phyloP scores from a whole-genome alignment of 2,329 filamentous ascomycete genomes.

The Coccinonectria pachysandricola region DNA sequence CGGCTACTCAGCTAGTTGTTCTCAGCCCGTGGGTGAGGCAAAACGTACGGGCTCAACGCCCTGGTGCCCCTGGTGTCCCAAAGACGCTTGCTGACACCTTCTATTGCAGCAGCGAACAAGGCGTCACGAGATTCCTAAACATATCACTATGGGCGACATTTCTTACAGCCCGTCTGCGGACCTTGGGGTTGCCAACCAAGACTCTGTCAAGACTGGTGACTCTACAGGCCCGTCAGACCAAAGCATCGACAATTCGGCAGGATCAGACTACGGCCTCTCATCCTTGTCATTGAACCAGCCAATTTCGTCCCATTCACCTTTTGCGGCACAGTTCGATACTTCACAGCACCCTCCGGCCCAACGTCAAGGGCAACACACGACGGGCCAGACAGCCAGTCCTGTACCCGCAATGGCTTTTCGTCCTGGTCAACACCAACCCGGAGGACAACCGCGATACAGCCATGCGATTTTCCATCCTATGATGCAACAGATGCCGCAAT shows the following conservation, averaged over 20 bases:
- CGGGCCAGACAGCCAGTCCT: no score
- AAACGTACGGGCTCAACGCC: constrained; percentile 1
- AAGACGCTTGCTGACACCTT: no score
- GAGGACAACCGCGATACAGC: constrained; percentile 24
- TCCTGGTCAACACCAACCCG: constrained; percentile 26
- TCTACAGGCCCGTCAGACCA: constrained; percentile 4
- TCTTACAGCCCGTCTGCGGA: constrained; percentile 8
- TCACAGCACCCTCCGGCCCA: constrained; percentile 14
- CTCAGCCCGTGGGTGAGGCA: constrained; percentile 4
- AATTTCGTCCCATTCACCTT: constrained; percentile 27
- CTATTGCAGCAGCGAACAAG: no score
- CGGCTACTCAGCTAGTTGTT: neutral
- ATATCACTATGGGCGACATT: constrained; percentile 15
- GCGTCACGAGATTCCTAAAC: no score
- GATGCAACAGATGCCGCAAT: constrained; percentile 32
- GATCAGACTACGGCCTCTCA: no score
- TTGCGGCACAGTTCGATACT: constrained; percentile 34
- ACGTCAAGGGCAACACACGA: no score
- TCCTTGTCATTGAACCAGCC: no score
- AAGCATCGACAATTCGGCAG: no score
- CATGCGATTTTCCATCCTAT: constrained; percentile 27
- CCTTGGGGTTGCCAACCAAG: constrained; percentile 5
- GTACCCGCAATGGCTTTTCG: no score
- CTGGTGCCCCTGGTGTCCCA: no score
- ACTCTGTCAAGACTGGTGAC: constrained; percentile 5